A percentile compares a stretch with the other conserved stretches of the same genome.
These are phyloP conservation scores for Oehlia diaphana DNA, from an alignment of 192 early-diverging fungal species.

Conservation along the genomic window DNA sequence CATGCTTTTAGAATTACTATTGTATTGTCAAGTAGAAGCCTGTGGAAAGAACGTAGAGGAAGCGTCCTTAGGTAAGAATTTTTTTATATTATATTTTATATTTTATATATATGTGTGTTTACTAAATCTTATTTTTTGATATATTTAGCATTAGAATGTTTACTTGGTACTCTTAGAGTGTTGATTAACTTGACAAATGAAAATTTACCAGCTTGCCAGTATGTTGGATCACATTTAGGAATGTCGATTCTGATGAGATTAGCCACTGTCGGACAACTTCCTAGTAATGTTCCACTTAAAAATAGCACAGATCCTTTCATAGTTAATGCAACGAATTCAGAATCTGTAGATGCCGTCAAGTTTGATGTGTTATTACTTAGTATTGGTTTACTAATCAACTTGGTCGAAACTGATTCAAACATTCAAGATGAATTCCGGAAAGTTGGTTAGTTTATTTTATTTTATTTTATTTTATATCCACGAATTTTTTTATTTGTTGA, in stretches of 20 bases:
- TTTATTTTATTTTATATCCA: not conserved
- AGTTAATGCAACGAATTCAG: not conserved
- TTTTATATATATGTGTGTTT: not conserved
- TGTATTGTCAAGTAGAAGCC: constrained; percentile 31
- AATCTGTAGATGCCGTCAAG: constrained; percentile 16
- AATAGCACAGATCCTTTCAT: not conserved
- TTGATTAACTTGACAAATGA: constrained; percentile 31
- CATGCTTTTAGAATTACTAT: constrained; percentile 26
- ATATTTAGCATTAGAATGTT: constrained; percentile 26
- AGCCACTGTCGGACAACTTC: constrained; percentile 24
- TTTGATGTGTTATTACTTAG: constrained; percentile 27
- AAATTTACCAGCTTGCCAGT: constrained; percentile 14
- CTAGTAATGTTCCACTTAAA: not conserved
- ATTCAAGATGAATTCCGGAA: constrained; percentile 31
- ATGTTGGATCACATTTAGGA: constrained; percentile 16
- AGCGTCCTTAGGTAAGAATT: not conserved
- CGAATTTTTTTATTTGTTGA: not conserved
- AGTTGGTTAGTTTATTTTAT: constrained; percentile 14
- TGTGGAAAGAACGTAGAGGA: not conserved
- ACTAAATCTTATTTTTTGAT: not conserved
- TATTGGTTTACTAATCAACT: constrained; percentile 29
- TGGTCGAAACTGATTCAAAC: constrained; percentile 24
- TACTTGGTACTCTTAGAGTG: constrained; percentile 20
- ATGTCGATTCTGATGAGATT: constrained; percentile 28
- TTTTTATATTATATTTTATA: not conserved